These are phyloP conservation scores for Claviceps sp. DNA, from an alignment of 2,329 filamentous ascomycete species.

Conservation along the genomic window DNA sequence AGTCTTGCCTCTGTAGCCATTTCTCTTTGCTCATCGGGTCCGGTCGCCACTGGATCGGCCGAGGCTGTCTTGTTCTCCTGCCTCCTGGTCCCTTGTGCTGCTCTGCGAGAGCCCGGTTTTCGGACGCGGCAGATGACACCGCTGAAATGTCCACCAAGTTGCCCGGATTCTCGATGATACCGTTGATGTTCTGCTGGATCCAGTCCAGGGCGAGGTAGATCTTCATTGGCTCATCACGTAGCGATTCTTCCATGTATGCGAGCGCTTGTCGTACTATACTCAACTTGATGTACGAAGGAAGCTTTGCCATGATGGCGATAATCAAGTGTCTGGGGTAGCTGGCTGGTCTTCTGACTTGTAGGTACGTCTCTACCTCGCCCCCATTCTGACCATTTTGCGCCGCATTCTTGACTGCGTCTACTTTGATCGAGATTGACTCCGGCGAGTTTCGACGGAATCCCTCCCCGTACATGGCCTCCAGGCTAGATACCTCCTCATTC, in stretches of 20 bases:
- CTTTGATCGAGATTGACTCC: conserved; percentile 55
- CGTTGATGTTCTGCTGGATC: conserved; percentile 72
- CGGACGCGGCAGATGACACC: conserved; percentile 54
- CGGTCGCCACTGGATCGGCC: conserved; percentile 49
- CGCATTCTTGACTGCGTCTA: conserved; percentile 43
- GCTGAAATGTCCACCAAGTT: conserved; percentile 72
- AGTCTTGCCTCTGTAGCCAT: conserved; percentile 57
- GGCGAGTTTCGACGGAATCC: conserved; percentile 48
- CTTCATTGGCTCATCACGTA: conserved; percentile 75
- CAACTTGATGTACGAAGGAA: conserved; percentile 87
- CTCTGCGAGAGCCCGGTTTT: conserved; percentile 24
- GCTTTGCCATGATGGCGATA: conserved; percentile 52
- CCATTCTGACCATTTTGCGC: conserved; percentile 30
- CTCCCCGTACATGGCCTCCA: conserved; percentile 78
- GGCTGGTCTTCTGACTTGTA: conserved; percentile 58
- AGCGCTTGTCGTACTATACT: conserved; percentile 72
- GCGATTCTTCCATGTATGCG: conserved; percentile 52
- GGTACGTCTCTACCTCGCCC: conserved; percentile 36
- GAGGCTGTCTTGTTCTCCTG: conserved; percentile 31
- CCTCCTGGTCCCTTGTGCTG: conserved; percentile 11
- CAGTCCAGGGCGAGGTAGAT: conserved; percentile 84
- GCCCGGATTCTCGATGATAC: conserved; percentile 75
- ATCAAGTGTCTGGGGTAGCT: conserved; percentile 62
- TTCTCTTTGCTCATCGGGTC: conserved; percentile 47
- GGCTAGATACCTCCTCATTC: conserved; percentile 71